phyloP scores from a whole-genome alignment of 2,329 filamentous ascomycete genomes.

The Beauveria sp. region DNA sequence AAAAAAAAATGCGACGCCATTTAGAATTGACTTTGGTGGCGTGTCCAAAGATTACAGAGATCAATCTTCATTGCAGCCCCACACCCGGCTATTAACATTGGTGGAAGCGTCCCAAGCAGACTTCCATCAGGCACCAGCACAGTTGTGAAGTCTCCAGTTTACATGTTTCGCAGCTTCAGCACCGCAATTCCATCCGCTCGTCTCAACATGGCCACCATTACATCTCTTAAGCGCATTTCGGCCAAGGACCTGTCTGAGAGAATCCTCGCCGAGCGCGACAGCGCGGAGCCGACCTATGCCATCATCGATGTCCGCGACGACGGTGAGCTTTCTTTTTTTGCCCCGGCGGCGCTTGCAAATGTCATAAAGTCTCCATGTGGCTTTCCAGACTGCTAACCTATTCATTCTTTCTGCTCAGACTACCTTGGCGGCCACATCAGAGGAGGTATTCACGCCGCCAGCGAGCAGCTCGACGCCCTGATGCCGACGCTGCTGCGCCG shows the following conservation, averaged over 20 bases:
- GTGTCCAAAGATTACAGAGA: too few species aligned
- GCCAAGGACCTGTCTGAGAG: slow-evolving; percentile 60
- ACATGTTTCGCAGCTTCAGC: not conserved
- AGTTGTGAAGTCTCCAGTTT: not conserved
- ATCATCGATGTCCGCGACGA: slow-evolving; percentile 86
- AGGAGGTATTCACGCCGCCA: slow-evolving; percentile 68
- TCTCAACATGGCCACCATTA: not conserved
- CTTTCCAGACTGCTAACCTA: not conserved
- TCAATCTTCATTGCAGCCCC: too few species aligned
- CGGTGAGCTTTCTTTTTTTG: slow-evolving; percentile 37
- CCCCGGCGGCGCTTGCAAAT: not conserved
- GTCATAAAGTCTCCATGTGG: not conserved
- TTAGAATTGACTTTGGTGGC: too few species aligned
- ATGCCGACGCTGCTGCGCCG: slow-evolving; percentile 77
- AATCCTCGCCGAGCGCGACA: slow-evolving; percentile 44
- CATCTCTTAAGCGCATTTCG: slow-evolving; percentile 47
- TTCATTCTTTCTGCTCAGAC: slow-evolving; percentile 43
- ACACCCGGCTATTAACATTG: not conserved
- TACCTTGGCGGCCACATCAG: slow-evolving; percentile 86
- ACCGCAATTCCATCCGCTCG: not conserved
- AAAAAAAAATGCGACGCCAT: too few species aligned
- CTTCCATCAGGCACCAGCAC: not conserved
- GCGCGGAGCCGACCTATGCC: slow-evolving; percentile 46
- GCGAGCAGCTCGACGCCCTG: slow-evolving; percentile 61
- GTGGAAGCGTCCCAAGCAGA: not conserved